Evolutionary conservation across 2,329 filamentous ascomycete species (phyloP), one percentile per base, ranked within the genome.

Genomic region (Hypoxylon sp.): DNA sequence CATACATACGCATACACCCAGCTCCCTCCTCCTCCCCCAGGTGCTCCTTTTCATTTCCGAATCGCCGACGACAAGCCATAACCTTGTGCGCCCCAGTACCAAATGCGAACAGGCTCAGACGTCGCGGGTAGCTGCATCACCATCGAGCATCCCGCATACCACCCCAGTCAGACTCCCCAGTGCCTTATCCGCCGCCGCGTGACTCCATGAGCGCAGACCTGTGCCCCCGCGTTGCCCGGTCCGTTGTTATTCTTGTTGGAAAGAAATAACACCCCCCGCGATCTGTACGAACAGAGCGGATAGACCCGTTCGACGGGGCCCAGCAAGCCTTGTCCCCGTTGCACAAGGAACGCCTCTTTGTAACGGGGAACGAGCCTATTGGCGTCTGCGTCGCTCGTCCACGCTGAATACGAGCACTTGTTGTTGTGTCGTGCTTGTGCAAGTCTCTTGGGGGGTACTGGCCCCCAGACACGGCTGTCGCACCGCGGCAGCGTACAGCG

Each of bases 101-200:
- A 74, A 75, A 78, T 79, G 77, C 76, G 76, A 78, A 78, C 76
- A 73, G 75, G 73, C 76, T 75, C 74, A 77, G 75, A 78, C 72
- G 75, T 73, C 65, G 75, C 76, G 77, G 77, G 74, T 77, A 78
- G 74, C 73, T 79, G 77, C 77, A 79, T 74, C 68, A 78, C 75
- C 75, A 77, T 78, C 74, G 75, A 77, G 72, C 75, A 77, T 79
- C 76, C 77, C 75, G 75, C 75, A 75, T 78, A 77, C 65, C 75
- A 78, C 71, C 76, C 77, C 61, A 76, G 75, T 68, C 75, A 78
- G 67, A 77, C 76, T 54, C 75, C 77, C 71, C 75, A 77, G 77
- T 78, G 76, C 76, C 73, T 78, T 76, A 78, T 78, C 77, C 77
- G 77, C 67, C 76, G 77, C 65, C 77, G 77, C 75, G 77, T 79